A percentile compares a stretch with the other conserved stretches of the same genome.
These are phyloP conservation scores for Russula lepida DNA, from an alignment of 768 basidiomycete species.

Conservation along the genomic window DNA sequence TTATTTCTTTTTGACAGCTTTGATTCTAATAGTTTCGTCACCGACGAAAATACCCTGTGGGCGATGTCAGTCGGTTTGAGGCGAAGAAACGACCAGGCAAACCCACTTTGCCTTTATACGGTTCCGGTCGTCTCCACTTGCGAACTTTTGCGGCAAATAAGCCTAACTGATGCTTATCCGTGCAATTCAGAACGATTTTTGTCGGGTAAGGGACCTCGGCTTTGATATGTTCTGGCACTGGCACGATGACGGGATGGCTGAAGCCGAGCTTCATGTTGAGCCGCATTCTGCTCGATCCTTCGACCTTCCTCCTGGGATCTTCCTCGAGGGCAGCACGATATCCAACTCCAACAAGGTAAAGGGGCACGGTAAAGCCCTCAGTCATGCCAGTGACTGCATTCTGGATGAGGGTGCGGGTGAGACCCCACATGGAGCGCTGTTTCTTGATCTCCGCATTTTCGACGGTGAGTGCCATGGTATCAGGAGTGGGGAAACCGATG, in stretches of 20 bases:
- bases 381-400: constrained; percentile 91
- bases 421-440: constrained; percentile 93
- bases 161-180: constrained; percentile 82
- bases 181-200: constrained; percentile 73
- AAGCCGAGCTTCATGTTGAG: constrained; percentile 90
- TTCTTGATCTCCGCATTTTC: constrained; percentile 59
- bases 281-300: constrained; percentile 54
- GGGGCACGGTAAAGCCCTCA: constrained; percentile 71
- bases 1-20: constrained; percentile 94
- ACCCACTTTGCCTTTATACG: constrained; percentile 94
- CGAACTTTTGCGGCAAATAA: constrained; percentile 84
- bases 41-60: constrained; percentile 86
- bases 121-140: constrained; percentile 82
- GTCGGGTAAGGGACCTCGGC: constrained; percentile 76
- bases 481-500: constrained; percentile 29
- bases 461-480: constrained; percentile 33
- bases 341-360: constrained; percentile 91
- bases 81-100: background rate
- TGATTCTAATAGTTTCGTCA: constrained; percentile 86
- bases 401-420: constrained; percentile 78
- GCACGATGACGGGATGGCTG: constrained; percentile 78
- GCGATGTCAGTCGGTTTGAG: constrained; percentile 4
- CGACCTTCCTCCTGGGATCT: constrained; percentile 50
- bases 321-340: constrained; percentile 84
- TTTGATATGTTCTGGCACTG: constrained; percentile 74